A percentile compares a stretch with the other conserved stretches of the same genome.
These are phyloP conservation scores for Plasmodium sp. DNA, from an alignment of 169 alveolate genomes.

Conservation along the genomic window DNA sequence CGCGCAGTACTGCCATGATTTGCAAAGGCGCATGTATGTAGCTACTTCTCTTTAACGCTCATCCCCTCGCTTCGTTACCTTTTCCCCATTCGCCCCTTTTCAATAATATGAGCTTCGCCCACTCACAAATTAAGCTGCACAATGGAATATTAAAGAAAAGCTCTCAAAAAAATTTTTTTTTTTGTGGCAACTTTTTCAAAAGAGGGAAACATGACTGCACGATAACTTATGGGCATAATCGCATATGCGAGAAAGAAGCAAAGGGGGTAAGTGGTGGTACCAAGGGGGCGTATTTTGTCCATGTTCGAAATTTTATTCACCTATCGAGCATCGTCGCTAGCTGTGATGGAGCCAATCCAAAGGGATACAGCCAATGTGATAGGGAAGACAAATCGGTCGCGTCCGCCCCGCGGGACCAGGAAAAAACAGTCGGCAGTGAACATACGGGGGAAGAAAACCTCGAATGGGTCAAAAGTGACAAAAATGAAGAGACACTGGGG, in stretches of 20 bases:
- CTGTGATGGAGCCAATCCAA: background rate
- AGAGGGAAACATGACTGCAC: slow-evolving; percentile 6
- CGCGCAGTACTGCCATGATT: background rate
- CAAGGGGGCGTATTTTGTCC: background rate
- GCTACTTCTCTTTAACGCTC: background rate
- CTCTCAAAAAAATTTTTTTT: background rate
- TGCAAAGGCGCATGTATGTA: background rate
- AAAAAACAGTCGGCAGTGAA: background rate
- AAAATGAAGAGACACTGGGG: background rate
- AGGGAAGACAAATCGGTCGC: background rate
- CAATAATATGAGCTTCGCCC: slow-evolving; percentile 22
- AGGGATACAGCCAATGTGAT: background rate
- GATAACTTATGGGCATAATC: background rate
- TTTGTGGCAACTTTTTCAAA: slow-evolving; percentile 9
- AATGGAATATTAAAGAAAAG: slow-evolving; percentile 12
- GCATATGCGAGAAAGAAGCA: background rate
- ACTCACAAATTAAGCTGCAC: slow-evolving; percentile 10
- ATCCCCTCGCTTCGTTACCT: background rate
- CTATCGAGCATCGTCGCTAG: background rate
- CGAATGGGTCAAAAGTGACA: background rate
- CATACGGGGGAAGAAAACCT: background rate
- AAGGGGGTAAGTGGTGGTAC: background rate
- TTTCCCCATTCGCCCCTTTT: background rate
- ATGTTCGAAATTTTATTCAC: background rate
- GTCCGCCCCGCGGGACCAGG: background rate